Percentiles rank a stretch among this genome's conserved stretches.
Conservation (phyloP, 495 filamentous ascomycete species). For the Aspergillus nanangensis region DNA sequence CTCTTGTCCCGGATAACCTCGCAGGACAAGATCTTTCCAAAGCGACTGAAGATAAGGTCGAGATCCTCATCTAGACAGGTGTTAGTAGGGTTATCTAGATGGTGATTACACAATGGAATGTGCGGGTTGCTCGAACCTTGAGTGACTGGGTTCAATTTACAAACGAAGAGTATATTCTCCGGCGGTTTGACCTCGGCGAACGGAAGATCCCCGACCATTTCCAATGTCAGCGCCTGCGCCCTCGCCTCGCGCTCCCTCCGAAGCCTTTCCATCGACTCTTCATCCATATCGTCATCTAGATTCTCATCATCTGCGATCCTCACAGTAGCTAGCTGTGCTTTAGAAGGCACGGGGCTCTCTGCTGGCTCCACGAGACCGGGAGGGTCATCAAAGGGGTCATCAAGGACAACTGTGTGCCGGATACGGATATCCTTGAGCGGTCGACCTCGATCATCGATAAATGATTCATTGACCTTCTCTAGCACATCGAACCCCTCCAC, state of each 20-base stretch:
- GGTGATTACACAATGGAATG: neutral
- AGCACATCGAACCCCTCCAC: conserved; percentile 89
- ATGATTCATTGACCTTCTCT: conserved; percentile 88
- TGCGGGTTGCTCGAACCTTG: conserved; percentile 51
- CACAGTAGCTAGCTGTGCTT: conserved; percentile 84
- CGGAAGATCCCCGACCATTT: conserved; percentile 97
- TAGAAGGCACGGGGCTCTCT: conserved; percentile 74
- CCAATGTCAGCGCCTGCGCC: conserved; percentile 89
- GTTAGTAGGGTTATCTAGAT: conserved; percentile 3
- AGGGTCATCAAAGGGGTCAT: conserved; percentile 85
- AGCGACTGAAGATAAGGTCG: conserved; percentile 92
- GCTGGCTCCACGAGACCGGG: conserved; percentile 68
- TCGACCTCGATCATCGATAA: conserved; percentile 77
- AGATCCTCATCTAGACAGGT: conserved; percentile 76
- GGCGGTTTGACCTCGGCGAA: conserved; percentile 98
- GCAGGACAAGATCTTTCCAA: conserved; percentile 91
- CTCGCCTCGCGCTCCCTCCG: conserved; percentile 88
- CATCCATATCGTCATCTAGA: conserved; percentile 69
- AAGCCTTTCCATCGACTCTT: conserved; percentile 70
- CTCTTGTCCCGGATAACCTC: conserved; percentile 94
- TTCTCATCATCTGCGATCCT: conserved; percentile 88
- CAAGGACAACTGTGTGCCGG: conserved; percentile 82
- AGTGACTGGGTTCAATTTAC: conserved; percentile 96
- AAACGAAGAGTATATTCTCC: conserved; percentile 96
- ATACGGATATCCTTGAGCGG: conserved; percentile 91